phyloP scores from a whole-genome alignment of 2,329 filamentous ascomycete species.

The Microdochium bolleyi region DNA sequence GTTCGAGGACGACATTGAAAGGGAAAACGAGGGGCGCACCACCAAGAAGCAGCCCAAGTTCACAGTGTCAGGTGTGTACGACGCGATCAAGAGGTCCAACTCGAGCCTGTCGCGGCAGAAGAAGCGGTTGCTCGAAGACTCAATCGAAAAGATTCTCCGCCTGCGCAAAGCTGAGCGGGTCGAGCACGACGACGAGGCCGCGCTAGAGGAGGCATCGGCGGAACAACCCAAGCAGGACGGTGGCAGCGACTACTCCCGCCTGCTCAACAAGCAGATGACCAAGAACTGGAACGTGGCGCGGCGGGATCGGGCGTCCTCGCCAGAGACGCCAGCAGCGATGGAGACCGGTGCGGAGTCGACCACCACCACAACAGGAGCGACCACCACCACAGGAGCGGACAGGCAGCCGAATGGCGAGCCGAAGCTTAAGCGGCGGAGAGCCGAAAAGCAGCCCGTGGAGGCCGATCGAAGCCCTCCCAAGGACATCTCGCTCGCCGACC shows the following conservation, averaged over 20 bases:
- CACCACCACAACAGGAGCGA: too few relatives aligned
- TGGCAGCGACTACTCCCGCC: constrained; percentile 18
- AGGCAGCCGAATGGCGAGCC: constrained; percentile 59
- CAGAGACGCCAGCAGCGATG: constrained; percentile 11
- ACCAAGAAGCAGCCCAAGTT: constrained; percentile 33
- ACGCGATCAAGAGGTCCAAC: constrained; percentile 76
- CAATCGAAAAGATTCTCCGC: constrained; percentile 73
- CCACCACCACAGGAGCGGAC: too few relatives aligned
- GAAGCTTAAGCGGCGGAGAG: constrained; percentile 56
- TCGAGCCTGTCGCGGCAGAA: constrained; percentile 77
- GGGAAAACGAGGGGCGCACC: constrained; percentile 21
- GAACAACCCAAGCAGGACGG: constrained; percentile 18
- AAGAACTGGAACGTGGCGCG: constrained; percentile 28
- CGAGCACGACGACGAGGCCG: constrained; percentile 32
- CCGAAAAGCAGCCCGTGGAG: constrained; percentile 34
- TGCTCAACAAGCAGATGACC: constrained; percentile 32
- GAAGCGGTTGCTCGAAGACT: constrained; percentile 74
- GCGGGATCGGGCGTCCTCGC: constrained; percentile 8
- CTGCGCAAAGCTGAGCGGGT: constrained; percentile 59
- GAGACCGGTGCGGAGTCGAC: constrained; percentile 15
- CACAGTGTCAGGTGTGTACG: constrained; percentile 59
- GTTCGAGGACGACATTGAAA: constrained; percentile 58
- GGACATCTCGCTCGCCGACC: constrained; percentile 59
- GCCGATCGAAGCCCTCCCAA: constrained; percentile 58
- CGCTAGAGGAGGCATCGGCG: constrained; percentile 13